Evolutionary conservation across 129 eudicot species (phyloP).

Genomic region (Tagetes erecta): DNA sequence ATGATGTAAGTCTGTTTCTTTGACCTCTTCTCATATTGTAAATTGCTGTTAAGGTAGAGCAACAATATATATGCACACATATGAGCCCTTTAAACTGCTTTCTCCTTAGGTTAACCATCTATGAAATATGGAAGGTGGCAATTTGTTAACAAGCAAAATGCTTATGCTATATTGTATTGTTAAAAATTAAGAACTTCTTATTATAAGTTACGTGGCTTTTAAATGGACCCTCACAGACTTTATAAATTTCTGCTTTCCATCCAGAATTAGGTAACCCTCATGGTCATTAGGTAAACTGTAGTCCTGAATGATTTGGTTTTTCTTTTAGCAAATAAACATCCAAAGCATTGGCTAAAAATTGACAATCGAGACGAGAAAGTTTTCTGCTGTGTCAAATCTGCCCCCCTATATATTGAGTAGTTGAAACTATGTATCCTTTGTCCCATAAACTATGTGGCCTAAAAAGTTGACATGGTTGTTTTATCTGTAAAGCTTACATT

Average conservation of each 20-base stretch:
- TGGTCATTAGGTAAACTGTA: background rate
- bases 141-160: background rate
- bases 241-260: background rate
- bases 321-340: background rate
- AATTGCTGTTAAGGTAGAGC: background rate
- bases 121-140: constrained; percentile 4
- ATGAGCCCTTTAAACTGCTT: background rate
- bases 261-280: background rate
- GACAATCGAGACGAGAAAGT: background rate
- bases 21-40: background rate
- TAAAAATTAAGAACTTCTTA: background rate
- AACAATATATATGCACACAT: background rate
- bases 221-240: background rate
- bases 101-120: background rate
- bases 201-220: background rate
- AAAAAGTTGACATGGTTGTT: background rate
- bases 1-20: constrained; percentile 78
- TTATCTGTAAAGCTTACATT: background rate
- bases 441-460: background rate
- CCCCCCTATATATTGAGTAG: background rate
- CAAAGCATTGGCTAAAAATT: background rate
- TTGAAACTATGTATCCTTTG: background rate
- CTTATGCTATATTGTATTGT: background rate
- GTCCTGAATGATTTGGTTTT: background rate
- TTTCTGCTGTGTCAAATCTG: too few species aligned